Conservation (phyloP, 768 basidiomycete genomes). For the Boletus bicolor region DNA sequence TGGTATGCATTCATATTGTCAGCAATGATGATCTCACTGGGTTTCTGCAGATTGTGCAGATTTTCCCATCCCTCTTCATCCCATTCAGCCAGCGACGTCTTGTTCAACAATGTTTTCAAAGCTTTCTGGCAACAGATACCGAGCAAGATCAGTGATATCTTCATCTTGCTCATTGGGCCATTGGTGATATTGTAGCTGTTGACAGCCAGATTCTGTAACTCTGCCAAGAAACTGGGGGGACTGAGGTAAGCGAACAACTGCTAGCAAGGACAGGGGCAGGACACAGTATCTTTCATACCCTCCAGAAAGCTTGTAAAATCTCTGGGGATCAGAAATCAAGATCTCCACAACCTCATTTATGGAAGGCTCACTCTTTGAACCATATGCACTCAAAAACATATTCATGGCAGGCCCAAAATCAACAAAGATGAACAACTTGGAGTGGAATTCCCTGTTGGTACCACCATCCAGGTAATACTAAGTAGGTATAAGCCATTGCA, state of each 20-base stretch:
- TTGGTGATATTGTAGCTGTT: constrained; percentile 57
- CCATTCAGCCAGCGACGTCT: constrained; percentile 24
- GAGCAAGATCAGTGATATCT: constrained; percentile 65
- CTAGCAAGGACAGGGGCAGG: neutral
- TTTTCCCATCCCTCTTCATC: constrained; percentile 77
- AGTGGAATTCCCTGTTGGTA: constrained; percentile 59
- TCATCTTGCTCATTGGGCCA: constrained; percentile 57
- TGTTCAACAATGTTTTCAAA: constrained; percentile 14
- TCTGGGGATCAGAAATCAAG: constrained; percentile 62
- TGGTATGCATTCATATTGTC: constrained; percentile 84
- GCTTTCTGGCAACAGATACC: constrained; percentile 60
- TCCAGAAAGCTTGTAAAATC: constrained; percentile 69
- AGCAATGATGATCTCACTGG: constrained; percentile 73
- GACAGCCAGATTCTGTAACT: constrained; percentile 84
- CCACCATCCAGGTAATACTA: constrained; percentile 68
- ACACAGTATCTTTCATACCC: constrained; percentile 61
- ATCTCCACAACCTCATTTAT: constrained; percentile 77
- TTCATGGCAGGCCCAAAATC: constrained; percentile 84
- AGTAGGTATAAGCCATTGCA: constrained; percentile 52
- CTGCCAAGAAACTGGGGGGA: constrained; percentile 64
- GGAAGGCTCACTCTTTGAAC: constrained; percentile 83
- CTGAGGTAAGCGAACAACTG: neutral
- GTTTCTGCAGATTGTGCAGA: constrained; percentile 66
- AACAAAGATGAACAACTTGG: constrained; percentile 82
- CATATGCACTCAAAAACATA: constrained; percentile 80